phyloP scores from a whole-genome alignment of 1,139 yeast genomes.

The Nakaseomyces nivariensis region DNA sequence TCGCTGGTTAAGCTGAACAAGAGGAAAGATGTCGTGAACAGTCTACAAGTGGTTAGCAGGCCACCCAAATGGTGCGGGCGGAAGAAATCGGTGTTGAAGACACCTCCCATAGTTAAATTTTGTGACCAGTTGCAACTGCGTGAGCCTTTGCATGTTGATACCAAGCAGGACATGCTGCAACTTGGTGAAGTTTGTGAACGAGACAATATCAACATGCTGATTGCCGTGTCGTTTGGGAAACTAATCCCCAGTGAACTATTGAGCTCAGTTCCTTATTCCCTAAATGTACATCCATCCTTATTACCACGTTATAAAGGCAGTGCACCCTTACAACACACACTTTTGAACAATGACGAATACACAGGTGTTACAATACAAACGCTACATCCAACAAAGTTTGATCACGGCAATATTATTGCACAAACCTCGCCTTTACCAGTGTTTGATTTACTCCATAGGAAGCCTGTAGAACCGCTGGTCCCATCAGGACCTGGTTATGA shows the following conservation, averaged over 20 bases:
- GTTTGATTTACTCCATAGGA: conserved; percentile 8
- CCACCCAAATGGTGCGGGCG: conserved; percentile 67
- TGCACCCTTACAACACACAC: conserved; percentile 77
- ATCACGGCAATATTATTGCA: conserved; percentile 60
- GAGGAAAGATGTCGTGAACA: conserved; percentile 30
- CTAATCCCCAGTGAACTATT: conserved; percentile 61
- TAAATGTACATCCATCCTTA: conserved; percentile 89
- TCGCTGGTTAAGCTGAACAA: conserved; percentile 34
- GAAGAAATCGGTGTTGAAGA: conserved; percentile 38
- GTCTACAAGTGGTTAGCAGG: conserved; percentile 57
- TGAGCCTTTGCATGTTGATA: conserved; percentile 45
- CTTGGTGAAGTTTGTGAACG: conserved; percentile 14
- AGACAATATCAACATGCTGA: conserved; percentile 46
- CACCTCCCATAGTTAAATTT: conserved; percentile 46
- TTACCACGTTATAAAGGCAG: conserved; percentile 81
- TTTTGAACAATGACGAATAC: conserved; percentile 47
- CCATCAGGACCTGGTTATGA: neutral
- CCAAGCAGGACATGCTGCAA: conserved; percentile 41
- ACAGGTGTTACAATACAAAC: conserved; percentile 92
- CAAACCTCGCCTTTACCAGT: conserved; percentile 43
- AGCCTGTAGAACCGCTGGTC: conserved; percentile 4
- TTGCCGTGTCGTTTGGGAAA: conserved; percentile 86
- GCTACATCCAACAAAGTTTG: conserved; percentile 78
- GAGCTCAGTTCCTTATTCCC: conserved; percentile 41
- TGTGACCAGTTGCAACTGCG: conserved; percentile 31